Evolutionary conservation across 2,329 filamentous ascomycete genomes (phyloP), one percentile per base, ranked within the genome.

Genomic region (Fonsecaea nubica): DNA sequence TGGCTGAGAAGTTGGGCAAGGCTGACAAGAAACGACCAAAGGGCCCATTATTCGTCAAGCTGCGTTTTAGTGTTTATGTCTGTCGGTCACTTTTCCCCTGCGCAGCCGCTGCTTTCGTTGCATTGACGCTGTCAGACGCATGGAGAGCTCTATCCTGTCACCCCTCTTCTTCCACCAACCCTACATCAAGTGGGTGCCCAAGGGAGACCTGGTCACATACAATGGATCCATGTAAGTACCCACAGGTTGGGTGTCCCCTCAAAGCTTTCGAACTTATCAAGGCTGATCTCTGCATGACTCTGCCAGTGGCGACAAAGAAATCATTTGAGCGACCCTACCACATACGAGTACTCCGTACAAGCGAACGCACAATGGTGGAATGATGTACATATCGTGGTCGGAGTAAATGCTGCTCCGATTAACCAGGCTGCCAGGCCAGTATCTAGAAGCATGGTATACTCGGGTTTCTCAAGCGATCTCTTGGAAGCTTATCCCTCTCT

Each of bases 271-370:
- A 13, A 50, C 25, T 50, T 21, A 54, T 48, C 58, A 54, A 61
- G 48, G 58, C 58, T 54, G 13, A 61, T 15, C 35, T 48, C 18
- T 42, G 38, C 58, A 60, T 60, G 32, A 33, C 58, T 5, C 35
- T 32, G 58, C 18, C 8, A 13, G 58, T 42, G 42, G 10, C 30
- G 18, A 45, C 9, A 45, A n/a, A 21, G 40, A 1, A 9, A 15
- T 30, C 4, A 45, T 21, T 48, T 38, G 55, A 35, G 15, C 21
- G 10, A n/a, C 57, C 18, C 18, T 25, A 30, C 40, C 3, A 50
- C 18, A 50, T 6, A 32, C 30, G 30, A 32, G 30, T 32, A 32
- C 30, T 6, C 30, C 30, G 30, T 6, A 32, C 30, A 32, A 32
- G 30, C 30, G 53, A 55, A 35, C n/a, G 53, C 53, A 55, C 53